phyloP scores from a whole-genome alignment of 2,329 filamentous ascomycete species.

The Epichloe typhina region DNA sequence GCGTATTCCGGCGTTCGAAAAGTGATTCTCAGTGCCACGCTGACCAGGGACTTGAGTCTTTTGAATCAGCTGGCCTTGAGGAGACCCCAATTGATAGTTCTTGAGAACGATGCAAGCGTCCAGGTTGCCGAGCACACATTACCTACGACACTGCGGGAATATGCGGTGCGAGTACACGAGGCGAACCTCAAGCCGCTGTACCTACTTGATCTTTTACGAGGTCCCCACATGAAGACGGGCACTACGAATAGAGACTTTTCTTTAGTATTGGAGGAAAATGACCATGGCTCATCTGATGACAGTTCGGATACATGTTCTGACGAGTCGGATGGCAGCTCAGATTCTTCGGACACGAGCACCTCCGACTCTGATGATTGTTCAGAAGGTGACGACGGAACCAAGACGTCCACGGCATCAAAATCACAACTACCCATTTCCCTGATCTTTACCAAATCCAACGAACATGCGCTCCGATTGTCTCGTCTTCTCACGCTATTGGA shows the following conservation, averaged over 20 bases:
- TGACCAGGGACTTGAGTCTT: slow-evolving; percentile 76
- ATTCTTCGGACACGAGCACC: slow-evolving; percentile 20
- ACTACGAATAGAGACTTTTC: slow-evolving; percentile 4
- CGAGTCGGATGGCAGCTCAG: slow-evolving; percentile 15
- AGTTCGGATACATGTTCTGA: slow-evolving; percentile 8
- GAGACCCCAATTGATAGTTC: slow-evolving; percentile 61
- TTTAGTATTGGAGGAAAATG: not conserved
- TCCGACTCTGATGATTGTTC: slow-evolving; percentile 16
- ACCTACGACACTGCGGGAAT: slow-evolving; percentile 50
- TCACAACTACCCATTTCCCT: slow-evolving; percentile 38
- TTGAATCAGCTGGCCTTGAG: slow-evolving; percentile 59
- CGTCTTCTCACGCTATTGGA: slow-evolving; percentile 60
- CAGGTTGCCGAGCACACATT: slow-evolving; percentile 36
- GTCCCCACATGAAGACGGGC: slow-evolving; percentile 30
- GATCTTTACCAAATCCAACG: slow-evolving; percentile 85
- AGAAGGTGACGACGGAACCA: not conserved
- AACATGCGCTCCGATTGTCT: slow-evolving; percentile 74
- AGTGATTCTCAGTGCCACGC: slow-evolving; percentile 79
- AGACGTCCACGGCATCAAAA: slow-evolving; percentile 4
- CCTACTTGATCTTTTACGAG: slow-evolving; percentile 61
- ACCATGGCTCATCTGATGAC: not conserved
- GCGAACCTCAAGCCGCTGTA: slow-evolving; percentile 68
- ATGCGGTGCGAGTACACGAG: slow-evolving; percentile 54
- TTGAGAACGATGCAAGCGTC: slow-evolving; percentile 47
- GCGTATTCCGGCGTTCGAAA: slow-evolving; percentile 53